Conservation (phyloP, 495 filamentous ascomycete species). For the Daldinia decipiens region DNA sequence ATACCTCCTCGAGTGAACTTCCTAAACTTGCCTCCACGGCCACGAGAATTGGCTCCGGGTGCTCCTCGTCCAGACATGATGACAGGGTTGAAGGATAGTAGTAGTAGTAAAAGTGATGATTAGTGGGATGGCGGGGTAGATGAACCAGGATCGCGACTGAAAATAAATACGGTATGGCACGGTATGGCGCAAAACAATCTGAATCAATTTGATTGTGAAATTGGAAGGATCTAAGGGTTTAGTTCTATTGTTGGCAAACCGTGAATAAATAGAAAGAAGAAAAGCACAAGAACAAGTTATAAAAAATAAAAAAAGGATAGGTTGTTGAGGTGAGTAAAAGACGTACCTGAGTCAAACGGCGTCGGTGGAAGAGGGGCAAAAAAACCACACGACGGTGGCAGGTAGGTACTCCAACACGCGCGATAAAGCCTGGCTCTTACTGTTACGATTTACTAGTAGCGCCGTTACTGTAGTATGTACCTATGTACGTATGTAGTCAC, state of each 20-base stretch:
- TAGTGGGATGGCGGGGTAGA: constrained; percentile 28
- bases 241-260: too few species aligned
- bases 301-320: constrained; percentile 19
- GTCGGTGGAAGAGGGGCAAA: constrained; percentile 33
- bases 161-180: not conserved
- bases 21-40: constrained; percentile 90
- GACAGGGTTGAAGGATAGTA: not conserved
- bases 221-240: not conserved
- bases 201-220: not conserved
- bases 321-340: constrained; percentile 9
- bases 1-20: constrained; percentile 92
- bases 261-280: not conserved
- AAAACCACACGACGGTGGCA: constrained; percentile 16
- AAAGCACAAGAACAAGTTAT: not conserved
- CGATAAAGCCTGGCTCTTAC: not conserved
- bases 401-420: not conserved
- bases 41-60: constrained; percentile 64
- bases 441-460: not conserved
- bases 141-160: constrained; percentile 9
- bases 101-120: constrained; percentile 24
- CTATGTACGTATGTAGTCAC: too few species aligned
- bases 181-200: constrained; percentile 1
- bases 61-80: constrained; percentile 71
- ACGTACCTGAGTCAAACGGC: constrained; percentile 21
- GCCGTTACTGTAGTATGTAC: not conserved